phyloP scores from a whole-genome alignment of 2,329 filamentous ascomycete genomes.

The Cladosporium colombiae region DNA sequence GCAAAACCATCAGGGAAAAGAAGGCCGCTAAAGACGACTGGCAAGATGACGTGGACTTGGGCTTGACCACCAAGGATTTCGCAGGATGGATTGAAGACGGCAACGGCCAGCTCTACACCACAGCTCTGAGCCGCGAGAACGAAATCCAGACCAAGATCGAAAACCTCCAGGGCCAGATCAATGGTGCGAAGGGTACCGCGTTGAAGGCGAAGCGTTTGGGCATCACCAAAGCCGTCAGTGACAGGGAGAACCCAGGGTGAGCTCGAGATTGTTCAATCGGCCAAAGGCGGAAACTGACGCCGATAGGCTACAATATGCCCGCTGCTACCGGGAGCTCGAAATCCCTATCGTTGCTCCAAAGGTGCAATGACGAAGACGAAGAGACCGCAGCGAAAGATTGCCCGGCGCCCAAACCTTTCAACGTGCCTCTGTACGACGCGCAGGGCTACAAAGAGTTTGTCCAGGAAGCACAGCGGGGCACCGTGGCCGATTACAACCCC shows the following conservation, averaged over 20 bases:
- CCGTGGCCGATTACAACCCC: neutral
- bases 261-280: no score
- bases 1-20: neutral
- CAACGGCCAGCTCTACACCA: neutral
- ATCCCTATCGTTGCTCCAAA: neutral
- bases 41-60: neutral
- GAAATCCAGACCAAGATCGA: neutral
- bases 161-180: neutral
- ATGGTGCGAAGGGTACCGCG: neutral
- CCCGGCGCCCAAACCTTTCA: neutral
- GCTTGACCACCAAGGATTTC: neutral
- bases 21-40: neutral
- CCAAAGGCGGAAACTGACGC: neutral
- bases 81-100: neutral
- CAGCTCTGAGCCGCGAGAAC: neutral
- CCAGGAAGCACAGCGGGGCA: neutral
- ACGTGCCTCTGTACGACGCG: constrained; percentile 3
- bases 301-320: neutral
- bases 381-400: neutral
- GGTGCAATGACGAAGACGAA: neutral
- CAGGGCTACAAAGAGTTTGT: constrained; percentile 6
- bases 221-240: neutral
- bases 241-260: neutral
- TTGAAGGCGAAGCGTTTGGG: neutral
- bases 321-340: neutral